Evolutionary conservation across 352 stramenopile species (phyloP).

Genomic region (Phytophthora ohioensis): DNA sequence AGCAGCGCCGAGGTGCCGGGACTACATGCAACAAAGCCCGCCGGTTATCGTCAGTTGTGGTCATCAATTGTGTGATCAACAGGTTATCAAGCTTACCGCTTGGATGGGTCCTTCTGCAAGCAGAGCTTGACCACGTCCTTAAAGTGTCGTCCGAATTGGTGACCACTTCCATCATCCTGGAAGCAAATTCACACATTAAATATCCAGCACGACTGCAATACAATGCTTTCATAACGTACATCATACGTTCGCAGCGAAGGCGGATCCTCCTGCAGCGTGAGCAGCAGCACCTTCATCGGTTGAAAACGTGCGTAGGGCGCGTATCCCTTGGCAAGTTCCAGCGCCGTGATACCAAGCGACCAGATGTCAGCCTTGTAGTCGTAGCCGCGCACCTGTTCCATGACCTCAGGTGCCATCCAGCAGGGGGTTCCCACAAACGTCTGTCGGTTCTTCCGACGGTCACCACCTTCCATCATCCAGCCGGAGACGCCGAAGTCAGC

Average conservation of each 20-base stretch:
- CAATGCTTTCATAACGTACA: slow-evolving; percentile 41
- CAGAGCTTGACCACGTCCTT: slow-evolving; percentile 92
- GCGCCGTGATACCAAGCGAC: slow-evolving; percentile 98
- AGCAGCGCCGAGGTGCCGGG: slow-evolving; percentile 82
- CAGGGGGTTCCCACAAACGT: slow-evolving; percentile 99
- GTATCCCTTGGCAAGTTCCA: slow-evolving; percentile 99
- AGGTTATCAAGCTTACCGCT: slow-evolving; percentile 56
- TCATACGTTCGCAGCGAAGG: slow-evolving; percentile 92
- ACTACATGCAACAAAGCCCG: slow-evolving; percentile 37
- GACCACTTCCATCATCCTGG: slow-evolving; percentile 81
- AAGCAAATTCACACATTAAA: slow-evolving; percentile 16
- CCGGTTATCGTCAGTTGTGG: neutral
- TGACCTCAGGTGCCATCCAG: slow-evolving; percentile 96
- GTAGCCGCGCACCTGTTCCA: slow-evolving; percentile 92
- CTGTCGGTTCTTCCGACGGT: slow-evolving; percentile 94
- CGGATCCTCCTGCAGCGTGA: slow-evolving; percentile 97
- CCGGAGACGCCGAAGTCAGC: slow-evolving; percentile 99
- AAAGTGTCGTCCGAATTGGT: slow-evolving; percentile 89
- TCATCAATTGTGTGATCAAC: neutral
- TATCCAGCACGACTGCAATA: neutral
- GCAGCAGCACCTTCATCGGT: slow-evolving; percentile 98
- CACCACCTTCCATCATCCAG: slow-evolving; percentile 97
- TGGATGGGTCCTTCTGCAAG: slow-evolving; percentile 88
- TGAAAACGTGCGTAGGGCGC: slow-evolving; percentile 98
- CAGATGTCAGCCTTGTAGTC: slow-evolving; percentile 99